A percentile compares a stretch with the other conserved stretches of the same genome.
phyloP scores from a whole-genome alignment of 2,329 filamentous ascomycete species.

The Chrysosporium queenslandicum region DNA sequence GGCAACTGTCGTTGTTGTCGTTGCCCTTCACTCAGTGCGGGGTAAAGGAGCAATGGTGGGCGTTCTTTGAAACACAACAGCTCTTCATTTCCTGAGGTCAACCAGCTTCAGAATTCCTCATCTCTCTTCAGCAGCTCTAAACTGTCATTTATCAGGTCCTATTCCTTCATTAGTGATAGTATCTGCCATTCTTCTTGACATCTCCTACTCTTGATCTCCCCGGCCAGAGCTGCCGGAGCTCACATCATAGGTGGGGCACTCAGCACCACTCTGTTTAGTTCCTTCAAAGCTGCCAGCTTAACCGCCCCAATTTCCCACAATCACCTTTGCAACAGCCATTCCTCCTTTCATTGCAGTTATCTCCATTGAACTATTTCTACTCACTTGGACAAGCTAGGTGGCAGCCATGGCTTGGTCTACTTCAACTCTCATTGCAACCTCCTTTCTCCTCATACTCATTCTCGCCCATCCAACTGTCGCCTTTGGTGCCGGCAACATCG shows the following conservation, averaged over 20 bases:
- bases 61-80: neutral
- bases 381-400: neutral
- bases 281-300: neutral
- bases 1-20: too few relatives aligned
- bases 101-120: neutral
- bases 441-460: slow-evolving; percentile 49
- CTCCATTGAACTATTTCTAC: neutral
- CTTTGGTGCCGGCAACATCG: slow-evolving; percentile 85
- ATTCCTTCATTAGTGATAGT: neutral
- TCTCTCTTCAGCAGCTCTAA: too few relatives aligned
- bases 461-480: slow-evolving; percentile 60
- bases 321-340: neutral
- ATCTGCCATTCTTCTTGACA: too few relatives aligned
- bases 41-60: too few relatives aligned
- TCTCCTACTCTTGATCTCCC: neutral
- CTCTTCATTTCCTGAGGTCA: neutral
- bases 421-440: slow-evolving; percentile 31
- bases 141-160: too few relatives aligned
- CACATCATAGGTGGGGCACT: slow-evolving; percentile 6
- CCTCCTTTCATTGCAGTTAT: neutral
- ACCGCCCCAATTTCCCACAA: neutral
- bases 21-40: too few relatives aligned
- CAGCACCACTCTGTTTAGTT: neutral
- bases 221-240: neutral
- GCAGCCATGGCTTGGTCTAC: slow-evolving; percentile 20